Evolutionary conservation across 2,329 filamentous ascomycete species (phyloP).

Genomic region (Geosmithia morbida): DNA sequence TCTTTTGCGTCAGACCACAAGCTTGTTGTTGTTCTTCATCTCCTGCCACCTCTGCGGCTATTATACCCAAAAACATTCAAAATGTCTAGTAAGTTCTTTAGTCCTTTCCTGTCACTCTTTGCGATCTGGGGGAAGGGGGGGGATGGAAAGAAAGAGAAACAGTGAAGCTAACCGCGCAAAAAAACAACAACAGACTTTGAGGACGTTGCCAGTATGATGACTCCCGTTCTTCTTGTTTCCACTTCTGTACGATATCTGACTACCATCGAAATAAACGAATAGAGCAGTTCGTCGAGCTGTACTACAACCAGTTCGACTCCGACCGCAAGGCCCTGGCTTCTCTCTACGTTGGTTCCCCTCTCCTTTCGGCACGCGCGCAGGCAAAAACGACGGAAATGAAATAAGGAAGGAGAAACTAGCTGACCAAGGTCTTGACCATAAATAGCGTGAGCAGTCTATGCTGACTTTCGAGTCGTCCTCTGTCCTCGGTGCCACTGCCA

Average conservation of each 20-base stretch:
- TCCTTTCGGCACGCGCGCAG: background rate
- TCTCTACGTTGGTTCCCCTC: slow-evolving; percentile 62
- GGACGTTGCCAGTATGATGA: slow-evolving; percentile 27
- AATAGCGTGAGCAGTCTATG: slow-evolving; percentile 71
- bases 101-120: background rate
- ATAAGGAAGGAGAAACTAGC: background rate
- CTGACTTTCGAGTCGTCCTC: slow-evolving; percentile 76
- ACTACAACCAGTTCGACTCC: slow-evolving; percentile 77
- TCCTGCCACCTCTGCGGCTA: background rate
- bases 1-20: background rate
- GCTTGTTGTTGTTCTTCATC: background rate
- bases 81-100: slow-evolving; percentile 19
- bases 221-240: background rate
- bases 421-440: background rate
- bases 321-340: slow-evolving; percentile 48
- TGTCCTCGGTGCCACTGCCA: slow-evolving; percentile 46
- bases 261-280: background rate
- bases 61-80: slow-evolving; percentile 7
- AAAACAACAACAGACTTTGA: slow-evolving; percentile 21
- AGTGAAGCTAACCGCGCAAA: slow-evolving; percentile 7
- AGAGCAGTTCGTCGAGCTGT: slow-evolving; percentile 84
- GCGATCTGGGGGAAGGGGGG: background rate
- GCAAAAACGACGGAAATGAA: background rate
- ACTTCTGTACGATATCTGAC: slow-evolving; percentile 1
- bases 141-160: background rate